Percentiles rank a stretch among this genome's conserved stretches.
Evolutionary conservation across 2,329 filamentous ascomycete genomes (phyloP).

Genomic region (Cercospora sp.): DNA sequence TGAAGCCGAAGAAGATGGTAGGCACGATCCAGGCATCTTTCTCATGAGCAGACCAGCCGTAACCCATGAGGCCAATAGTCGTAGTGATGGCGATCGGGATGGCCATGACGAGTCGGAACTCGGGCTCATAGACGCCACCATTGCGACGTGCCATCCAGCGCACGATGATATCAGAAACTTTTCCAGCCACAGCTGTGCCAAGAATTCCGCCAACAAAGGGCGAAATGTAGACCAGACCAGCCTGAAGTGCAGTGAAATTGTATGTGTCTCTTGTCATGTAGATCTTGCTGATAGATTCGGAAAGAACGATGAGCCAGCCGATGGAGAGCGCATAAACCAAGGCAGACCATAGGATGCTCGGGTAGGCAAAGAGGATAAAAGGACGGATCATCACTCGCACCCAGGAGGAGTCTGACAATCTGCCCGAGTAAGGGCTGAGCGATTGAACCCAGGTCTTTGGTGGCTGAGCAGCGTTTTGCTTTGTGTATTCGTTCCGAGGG

Average conservation of each 20-base stretch:
- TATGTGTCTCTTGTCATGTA: slow-evolving; percentile 71
- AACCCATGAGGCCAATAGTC: slow-evolving; percentile 85
- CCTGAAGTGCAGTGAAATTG: slow-evolving; percentile 76
- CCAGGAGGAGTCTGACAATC: slow-evolving; percentile 78
- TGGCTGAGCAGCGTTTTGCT: slow-evolving; percentile 65
- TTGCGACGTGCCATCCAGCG: slow-evolving; percentile 79
- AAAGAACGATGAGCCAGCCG: slow-evolving; percentile 94
- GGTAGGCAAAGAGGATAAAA: slow-evolving; percentile 84
- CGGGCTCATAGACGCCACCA: slow-evolving; percentile 91
- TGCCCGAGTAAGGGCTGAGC: slow-evolving; percentile 74
- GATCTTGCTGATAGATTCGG: slow-evolving; percentile 79
- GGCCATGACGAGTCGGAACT: slow-evolving; percentile 88
- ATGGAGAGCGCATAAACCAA: slow-evolving; percentile 83
- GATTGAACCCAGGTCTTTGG: slow-evolving; percentile 71
- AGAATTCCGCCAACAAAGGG: slow-evolving; percentile 86
- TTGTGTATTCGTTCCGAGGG: slow-evolving; percentile 60
- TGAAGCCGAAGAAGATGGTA: slow-evolving; percentile 86
- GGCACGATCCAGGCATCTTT: slow-evolving; percentile 84
- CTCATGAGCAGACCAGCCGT: slow-evolving; percentile 84
- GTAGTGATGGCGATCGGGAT: slow-evolving; percentile 76
- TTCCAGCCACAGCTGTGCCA: slow-evolving; percentile 88
- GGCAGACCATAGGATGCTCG: slow-evolving; percentile 83
- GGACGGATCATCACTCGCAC: slow-evolving; percentile 73
- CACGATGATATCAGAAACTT: slow-evolving; percentile 82
- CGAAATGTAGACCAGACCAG: slow-evolving; percentile 83